Conservation (phyloP, 2,329 filamentous ascomycete genomes). For the Cryphonectria naterciae region DNA sequence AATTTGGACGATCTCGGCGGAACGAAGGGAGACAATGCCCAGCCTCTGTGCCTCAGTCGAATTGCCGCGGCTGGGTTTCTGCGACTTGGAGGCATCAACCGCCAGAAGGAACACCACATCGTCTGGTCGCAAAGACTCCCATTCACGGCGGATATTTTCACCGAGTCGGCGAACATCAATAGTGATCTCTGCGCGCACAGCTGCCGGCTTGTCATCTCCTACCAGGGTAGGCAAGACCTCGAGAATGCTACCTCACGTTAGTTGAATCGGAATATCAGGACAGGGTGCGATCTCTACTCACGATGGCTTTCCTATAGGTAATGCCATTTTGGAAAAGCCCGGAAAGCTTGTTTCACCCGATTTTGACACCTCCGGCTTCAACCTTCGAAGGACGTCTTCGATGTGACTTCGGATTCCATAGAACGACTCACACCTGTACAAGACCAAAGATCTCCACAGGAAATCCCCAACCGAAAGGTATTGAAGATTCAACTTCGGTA, state of each 20-base stretch:
- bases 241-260: conserved; percentile 59
- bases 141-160: conserved; percentile 77
- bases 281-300: conserved; percentile 34
- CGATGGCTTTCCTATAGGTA: conserved; percentile 82
- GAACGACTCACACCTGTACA: conserved; percentile 90
- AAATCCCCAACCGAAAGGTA: conserved; percentile 96
- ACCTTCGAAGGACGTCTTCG: conserved; percentile 76
- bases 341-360: conserved; percentile 74
- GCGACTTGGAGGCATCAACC: conserved; percentile 64
- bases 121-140: conserved; percentile 84
- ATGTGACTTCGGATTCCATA: conserved; percentile 93
- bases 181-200: conserved; percentile 83
- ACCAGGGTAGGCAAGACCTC: conserved; percentile 84
- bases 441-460: conserved; percentile 88
- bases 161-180: conserved; percentile 82
- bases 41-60: conserved; percentile 59
- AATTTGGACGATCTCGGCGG: conserved; percentile 84
- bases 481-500: conserved; percentile 94
- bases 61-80: conserved; percentile 57
- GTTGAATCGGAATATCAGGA: conserved; percentile 27
- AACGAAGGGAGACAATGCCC: conserved; percentile 72
- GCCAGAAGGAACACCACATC: conserved; percentile 89
- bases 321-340: conserved; percentile 89
- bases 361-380: conserved; percentile 70
- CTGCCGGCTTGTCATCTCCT: conserved; percentile 79